Percentiles rank a stretch among this genome's conserved stretches.
Conservation (phyloP, 331 rosid genomes). For the Prunus yedoensis region DNA sequence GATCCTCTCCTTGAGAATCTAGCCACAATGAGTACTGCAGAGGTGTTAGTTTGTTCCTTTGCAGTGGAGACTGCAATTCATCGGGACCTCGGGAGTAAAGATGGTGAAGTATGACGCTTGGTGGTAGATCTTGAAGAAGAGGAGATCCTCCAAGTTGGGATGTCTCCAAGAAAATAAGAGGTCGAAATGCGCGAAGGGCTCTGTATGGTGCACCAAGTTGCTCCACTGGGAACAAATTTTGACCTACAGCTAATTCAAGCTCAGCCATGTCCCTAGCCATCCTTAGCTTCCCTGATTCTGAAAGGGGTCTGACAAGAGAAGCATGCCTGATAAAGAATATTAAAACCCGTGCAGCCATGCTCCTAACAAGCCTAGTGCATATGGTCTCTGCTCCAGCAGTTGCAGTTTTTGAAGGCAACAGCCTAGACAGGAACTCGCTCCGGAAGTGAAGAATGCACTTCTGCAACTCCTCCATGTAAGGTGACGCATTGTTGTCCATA, state of each 20-base stretch:
- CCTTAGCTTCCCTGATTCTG: constrained; percentile 96
- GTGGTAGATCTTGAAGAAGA: constrained; percentile 94
- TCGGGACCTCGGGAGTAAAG: constrained; percentile 88
- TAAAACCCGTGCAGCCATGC: constrained; percentile 92
- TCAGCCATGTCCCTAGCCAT: constrained; percentile 99
- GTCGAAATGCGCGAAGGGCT: constrained; percentile 92
- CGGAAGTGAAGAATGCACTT: constrained; percentile 92
- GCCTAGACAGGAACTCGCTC: constrained; percentile 70
- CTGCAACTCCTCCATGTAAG: constrained; percentile 98
- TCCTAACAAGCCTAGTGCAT: constrained; percentile 87
- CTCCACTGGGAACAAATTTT: constrained; percentile 87
- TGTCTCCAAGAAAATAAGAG: constrained; percentile 94
- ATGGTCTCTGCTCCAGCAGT: constrained; percentile 63
- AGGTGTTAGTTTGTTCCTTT: constrained; percentile 83
- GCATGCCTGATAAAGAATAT: constrained; percentile 94
- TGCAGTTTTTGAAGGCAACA: constrained; percentile 63
- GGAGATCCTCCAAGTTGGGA: constrained; percentile 85
- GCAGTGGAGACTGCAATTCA: constrained; percentile 87
- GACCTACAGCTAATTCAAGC: constrained; percentile 93
- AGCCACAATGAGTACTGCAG: constrained; percentile 91
- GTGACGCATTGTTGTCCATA: constrained; percentile 90
- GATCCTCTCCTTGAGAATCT: constrained; percentile 98
- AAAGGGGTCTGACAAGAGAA: constrained; percentile 94
- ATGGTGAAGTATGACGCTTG: constrained; percentile 85
- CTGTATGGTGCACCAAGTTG: constrained; percentile 96